phyloP scores from a whole-genome alignment of 148 eudicot species.

The Camellia sinensis region DNA sequence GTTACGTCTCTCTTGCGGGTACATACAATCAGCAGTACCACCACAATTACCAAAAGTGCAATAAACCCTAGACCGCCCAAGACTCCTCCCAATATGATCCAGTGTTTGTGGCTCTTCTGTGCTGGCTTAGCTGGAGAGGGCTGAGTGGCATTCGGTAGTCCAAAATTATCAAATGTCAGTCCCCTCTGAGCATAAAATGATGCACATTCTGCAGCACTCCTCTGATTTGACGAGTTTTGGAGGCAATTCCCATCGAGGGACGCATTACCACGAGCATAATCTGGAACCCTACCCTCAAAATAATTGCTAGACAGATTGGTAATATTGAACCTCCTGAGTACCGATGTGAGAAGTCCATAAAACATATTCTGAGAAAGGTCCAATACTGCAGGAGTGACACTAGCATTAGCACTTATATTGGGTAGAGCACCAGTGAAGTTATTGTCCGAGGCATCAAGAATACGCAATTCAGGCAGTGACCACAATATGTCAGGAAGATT shows the following conservation, averaged over 20 bases:
- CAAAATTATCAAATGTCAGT: conserved; percentile 68
- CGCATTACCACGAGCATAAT: conserved; percentile 31
- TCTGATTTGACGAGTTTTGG: conserved; percentile 49
- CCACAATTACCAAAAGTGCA: conserved; percentile 37
- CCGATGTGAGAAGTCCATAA: conserved; percentile 54
- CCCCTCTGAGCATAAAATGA: conserved; percentile 60
- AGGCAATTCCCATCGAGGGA: conserved; percentile 64
- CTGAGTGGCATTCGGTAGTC: conserved; percentile 41
- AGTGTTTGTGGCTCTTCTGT: conserved; percentile 34
- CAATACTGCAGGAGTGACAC: conserved; percentile 42
- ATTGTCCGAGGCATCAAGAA: conserved; percentile 70
- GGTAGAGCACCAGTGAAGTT: conserved; percentile 71
- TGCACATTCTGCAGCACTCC: conserved; percentile 47
- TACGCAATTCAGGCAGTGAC: conserved; percentile 52
- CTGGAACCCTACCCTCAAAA: conserved; percentile 63
- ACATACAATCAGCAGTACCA: conserved; percentile 46
- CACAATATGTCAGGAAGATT: conserved; percentile 58
- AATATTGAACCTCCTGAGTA: conserved; percentile 50
- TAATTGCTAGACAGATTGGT: conserved; percentile 62
- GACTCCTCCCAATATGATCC: conserved; percentile 63
- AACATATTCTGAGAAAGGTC: conserved; percentile 67
- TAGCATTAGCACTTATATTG: conserved; percentile 28
- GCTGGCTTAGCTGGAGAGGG: conserved; percentile 24
- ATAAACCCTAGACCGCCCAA: conserved; percentile 67
- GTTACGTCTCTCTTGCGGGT: conserved; percentile 40